Conservation (phyloP, 371 early-diverging fungal species). For the Blakeslea trispora region DNA sequence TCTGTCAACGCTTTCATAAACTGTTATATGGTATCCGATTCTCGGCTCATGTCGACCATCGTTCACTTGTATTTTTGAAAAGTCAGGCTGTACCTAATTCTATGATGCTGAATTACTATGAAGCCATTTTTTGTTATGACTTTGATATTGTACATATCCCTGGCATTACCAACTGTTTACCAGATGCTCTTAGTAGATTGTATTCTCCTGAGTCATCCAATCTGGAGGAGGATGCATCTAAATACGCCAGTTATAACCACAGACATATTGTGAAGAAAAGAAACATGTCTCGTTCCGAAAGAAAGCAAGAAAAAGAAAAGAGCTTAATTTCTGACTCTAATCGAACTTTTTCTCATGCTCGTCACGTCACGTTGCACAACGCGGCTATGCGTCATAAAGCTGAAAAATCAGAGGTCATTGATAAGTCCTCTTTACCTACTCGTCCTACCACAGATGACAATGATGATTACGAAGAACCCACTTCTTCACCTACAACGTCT, state of each 20-base stretch:
- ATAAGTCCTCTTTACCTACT: not conserved
- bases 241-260: not conserved
- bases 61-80: conserved; percentile 2
- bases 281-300: too few species aligned
- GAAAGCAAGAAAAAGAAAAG: too few species aligned
- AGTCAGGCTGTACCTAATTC: conserved; percentile 10
- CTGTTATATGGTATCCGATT: not conserved
- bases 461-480: too few species aligned
- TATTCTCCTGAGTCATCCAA: too few species aligned
- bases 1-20: conserved; percentile 2
- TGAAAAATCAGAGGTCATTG: not conserved
- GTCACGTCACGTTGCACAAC: too few species aligned
- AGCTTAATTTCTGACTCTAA: too few species aligned
- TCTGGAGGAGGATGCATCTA: conserved; percentile 8
- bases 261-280: not conserved
- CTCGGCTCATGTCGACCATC: not conserved
- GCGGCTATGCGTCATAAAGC: not conserved
- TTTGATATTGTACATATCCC: conserved; percentile 10
- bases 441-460: not conserved
- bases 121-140: conserved; percentile 13
- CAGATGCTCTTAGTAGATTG: not conserved
- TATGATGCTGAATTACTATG: conserved; percentile 17
- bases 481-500: not conserved
- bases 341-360: too few species aligned
- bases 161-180: conserved; percentile 12